phyloP scores from a whole-genome alignment of 305 asterid species.

The Nicotiana rustica region DNA sequence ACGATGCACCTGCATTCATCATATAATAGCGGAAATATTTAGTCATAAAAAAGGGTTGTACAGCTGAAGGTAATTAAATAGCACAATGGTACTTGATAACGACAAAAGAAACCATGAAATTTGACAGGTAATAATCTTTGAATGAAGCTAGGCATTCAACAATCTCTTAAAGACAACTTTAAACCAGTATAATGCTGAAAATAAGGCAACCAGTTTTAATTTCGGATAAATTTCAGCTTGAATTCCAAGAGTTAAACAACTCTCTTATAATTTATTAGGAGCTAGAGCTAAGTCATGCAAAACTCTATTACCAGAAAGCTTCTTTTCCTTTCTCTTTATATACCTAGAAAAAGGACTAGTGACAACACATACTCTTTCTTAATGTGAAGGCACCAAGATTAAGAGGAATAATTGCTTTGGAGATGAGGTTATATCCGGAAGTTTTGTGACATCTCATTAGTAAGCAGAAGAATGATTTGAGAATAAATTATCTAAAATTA shows the following conservation, averaged over 20 bases:
- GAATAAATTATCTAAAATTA: neutral
- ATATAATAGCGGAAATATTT: neutral
- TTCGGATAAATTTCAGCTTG: neutral
- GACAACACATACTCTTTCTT: neutral
- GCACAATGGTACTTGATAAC: neutral
- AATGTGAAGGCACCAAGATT: constrained; percentile 15
- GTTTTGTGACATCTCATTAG: neutral
- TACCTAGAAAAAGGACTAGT: neutral
- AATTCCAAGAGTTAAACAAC: neutral
- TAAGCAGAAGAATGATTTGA: neutral
- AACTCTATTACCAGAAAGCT: constrained; percentile 1
- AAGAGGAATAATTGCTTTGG: neutral
- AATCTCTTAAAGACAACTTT: neutral
- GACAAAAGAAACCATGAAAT: neutral
- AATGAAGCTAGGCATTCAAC: neutral
- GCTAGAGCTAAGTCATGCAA: neutral
- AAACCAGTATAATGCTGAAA: constrained; percentile 20
- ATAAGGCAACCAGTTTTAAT: neutral
- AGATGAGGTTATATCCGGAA: neutral
- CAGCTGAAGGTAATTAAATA: neutral
- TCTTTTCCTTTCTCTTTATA: neutral
- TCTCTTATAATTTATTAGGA: neutral
- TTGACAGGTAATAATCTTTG: constrained; percentile 13
- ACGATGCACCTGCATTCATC: constrained; percentile 70
- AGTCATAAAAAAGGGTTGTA: neutral